Base-by-base conservation (phyloP, 2,329 filamentous ascomycete species). In the Cyclaneusma minus region DNA sequence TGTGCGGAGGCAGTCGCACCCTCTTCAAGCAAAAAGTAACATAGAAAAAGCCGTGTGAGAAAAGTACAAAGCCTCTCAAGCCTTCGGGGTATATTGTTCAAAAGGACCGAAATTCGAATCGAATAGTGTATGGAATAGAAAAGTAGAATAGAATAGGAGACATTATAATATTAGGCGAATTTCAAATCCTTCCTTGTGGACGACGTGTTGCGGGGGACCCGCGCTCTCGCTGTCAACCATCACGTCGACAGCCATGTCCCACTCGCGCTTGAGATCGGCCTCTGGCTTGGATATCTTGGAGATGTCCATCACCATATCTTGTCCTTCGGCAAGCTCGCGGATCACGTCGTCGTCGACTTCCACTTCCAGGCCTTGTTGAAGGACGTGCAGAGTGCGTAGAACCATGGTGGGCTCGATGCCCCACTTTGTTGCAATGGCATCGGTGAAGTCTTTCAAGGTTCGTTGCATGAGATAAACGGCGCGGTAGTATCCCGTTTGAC, bases 311-410 rank as follows among this genome's bases (percentile, higher is more conserved):
- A 75, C 68, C 77, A 95, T 89, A 44, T 93, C 87, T 50, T 95
- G 83, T 16, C 84, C 85, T 54, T 98, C 89, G 2, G 72, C 68
- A 27, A 95, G 60, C 48, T 87, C 78, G 22, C 68, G 67, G 16
- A 95, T 69, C 24, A 91, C 75, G 35, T 94, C 84, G 43, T 95
- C 84, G 43, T 95, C 89, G 40, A 95, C 66, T 44, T 91, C 70
- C 29, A 95, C 72, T 42, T 84, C 72, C 2, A 94, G 54, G 0
- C 83, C 83, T 36, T 73, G 72, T 9, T 72, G 62, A 21, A 81
- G 75, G 28, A 84, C 59, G 30, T 72, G 80, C 4, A 92, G 59
- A 2, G 75, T 74, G 18, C 78, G 73, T 1, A 72, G 56, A 6
- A 94, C 68, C 33, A 67, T 70, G 3, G 64, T 63, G 1, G 78